Evolutionary conservation across 768 basidiomycete genomes (phyloP).

Genomic region (Lentinula sp.): DNA sequence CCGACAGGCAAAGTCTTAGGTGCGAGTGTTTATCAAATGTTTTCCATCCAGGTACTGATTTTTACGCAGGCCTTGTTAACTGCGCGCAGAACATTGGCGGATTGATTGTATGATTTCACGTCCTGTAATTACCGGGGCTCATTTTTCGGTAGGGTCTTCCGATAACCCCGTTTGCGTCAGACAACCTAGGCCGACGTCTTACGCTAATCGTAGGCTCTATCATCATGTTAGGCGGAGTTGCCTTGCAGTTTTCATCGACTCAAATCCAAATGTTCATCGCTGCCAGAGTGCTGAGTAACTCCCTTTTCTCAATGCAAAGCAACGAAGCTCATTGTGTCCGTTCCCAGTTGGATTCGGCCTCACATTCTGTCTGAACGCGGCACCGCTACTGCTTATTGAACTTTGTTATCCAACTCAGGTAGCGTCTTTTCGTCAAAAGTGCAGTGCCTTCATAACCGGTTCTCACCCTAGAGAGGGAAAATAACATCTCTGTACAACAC

Average conservation of each 20-base stretch:
- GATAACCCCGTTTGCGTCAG: slow-evolving; percentile 55
- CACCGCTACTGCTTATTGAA: slow-evolving; percentile 59
- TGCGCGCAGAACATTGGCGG: slow-evolving; percentile 60
- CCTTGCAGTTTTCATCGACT: slow-evolving; percentile 42
- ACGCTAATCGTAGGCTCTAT: slow-evolving; percentile 55
- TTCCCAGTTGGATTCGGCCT: slow-evolving; percentile 58
- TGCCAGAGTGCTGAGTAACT: slow-evolving; percentile 49
- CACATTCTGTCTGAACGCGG: slow-evolving; percentile 55
- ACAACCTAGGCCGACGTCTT: slow-evolving; percentile 53
- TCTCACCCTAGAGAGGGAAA: slow-evolving; percentile 34
- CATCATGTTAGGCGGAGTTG: slow-evolving; percentile 62
- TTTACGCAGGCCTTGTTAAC: slow-evolving; percentile 50
- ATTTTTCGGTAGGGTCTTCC: slow-evolving; percentile 43
- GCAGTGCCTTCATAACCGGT: not conserved
- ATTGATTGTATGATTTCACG: slow-evolving; percentile 21
- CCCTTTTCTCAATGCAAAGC: not conserved
- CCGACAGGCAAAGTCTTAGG: slow-evolving; percentile 50
- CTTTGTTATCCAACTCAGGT: slow-evolving; percentile 70
- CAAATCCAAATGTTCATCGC: slow-evolving; percentile 49
- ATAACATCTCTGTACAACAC: slow-evolving; percentile 65
- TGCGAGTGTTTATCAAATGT: slow-evolving; percentile 12
- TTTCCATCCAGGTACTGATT: not conserved
- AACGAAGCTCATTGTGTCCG: not conserved
- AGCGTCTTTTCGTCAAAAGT: not conserved
- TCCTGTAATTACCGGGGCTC: not conserved